Percentiles rank a stretch among this genome's conserved stretches.
Evolutionary conservation across 1,284 basidiomycete species (phyloP).

Genomic region (Cutaneotrichosporon mucoides): DNA sequence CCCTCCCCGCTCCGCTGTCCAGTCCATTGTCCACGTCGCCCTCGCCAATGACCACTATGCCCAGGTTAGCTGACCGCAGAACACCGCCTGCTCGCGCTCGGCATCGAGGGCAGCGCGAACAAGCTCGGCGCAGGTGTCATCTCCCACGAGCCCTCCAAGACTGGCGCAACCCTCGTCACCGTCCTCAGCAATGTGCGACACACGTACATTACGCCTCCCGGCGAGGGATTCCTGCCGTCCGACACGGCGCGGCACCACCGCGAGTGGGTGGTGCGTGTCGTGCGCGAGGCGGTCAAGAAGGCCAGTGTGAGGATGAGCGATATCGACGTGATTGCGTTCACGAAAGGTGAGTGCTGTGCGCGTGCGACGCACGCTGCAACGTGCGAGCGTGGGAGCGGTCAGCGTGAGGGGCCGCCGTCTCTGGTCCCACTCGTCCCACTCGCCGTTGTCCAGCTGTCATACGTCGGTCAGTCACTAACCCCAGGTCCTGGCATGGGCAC

Average conservation of each 20-base stretch:
- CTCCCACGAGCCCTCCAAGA: constrained; percentile 58
- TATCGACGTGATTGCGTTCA: constrained; percentile 93
- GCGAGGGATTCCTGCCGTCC: constrained; percentile 91
- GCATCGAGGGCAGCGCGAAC: constrained; percentile 93
- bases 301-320: constrained; percentile 69
- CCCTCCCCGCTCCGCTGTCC: no score
- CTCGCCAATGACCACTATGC: no score
- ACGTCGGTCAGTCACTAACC: background rate
- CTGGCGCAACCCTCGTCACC: constrained; percentile 51
- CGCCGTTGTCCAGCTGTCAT: background rate
- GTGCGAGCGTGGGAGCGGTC: background rate
- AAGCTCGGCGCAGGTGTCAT: constrained; percentile 97
- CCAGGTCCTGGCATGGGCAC: constrained; percentile 97
- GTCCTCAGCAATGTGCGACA: constrained; percentile 85
- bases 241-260: constrained; percentile 96
- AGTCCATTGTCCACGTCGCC: no score
- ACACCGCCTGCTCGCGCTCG: constrained; percentile 55
- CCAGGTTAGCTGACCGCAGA: constrained; percentile 13
- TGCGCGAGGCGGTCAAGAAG: constrained; percentile 71
- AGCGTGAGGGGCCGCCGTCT: no score
- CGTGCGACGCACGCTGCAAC: background rate
- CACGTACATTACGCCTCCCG: constrained; percentile 97
- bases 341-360: constrained; percentile 64
- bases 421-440: no score
- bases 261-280: constrained; percentile 81